Conservation (phyloP, 495 filamentous ascomycete genomes). For the Penicillium subrubescens region DNA sequence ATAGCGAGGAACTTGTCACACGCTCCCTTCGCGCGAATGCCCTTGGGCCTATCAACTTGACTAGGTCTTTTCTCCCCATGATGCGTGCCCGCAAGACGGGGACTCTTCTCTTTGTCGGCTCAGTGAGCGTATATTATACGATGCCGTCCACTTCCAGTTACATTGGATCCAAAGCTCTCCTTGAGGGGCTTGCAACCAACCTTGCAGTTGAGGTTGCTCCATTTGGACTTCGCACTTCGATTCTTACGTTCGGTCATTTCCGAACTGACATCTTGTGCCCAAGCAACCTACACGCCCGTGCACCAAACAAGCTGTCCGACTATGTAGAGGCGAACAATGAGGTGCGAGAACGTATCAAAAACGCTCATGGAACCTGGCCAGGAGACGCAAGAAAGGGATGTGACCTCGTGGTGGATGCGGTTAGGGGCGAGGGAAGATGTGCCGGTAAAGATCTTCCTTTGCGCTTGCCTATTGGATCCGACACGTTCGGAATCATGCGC, state of each 20-base stretch:
- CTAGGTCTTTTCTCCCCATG: neutral
- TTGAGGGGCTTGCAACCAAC: neutral
- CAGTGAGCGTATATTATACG: neutral
- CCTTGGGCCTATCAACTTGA: neutral
- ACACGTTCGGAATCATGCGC: neutral
- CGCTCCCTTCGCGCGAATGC: neutral
- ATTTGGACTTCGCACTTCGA: neutral
- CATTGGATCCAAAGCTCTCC: neutral
- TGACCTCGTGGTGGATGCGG: neutral
- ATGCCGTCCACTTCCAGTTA: neutral
- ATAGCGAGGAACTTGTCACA: neutral
- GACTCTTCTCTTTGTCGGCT: neutral
- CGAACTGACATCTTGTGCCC: neutral
- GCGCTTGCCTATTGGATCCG: neutral
- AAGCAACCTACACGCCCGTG: neutral
- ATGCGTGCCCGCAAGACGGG: neutral
- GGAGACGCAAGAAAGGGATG: neutral
- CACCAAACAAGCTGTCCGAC: neutral
- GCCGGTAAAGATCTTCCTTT: neutral
- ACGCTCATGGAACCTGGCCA: neutral
- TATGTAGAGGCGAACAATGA: neutral
- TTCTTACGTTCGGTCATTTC: neutral
- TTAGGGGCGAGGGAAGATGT: neutral
- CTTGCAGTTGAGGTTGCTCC: neutral
- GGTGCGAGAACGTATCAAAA: neutral